phyloP scores from a whole-genome alignment of 306 rosid genomes.

The Trifolium pratense region DNA sequence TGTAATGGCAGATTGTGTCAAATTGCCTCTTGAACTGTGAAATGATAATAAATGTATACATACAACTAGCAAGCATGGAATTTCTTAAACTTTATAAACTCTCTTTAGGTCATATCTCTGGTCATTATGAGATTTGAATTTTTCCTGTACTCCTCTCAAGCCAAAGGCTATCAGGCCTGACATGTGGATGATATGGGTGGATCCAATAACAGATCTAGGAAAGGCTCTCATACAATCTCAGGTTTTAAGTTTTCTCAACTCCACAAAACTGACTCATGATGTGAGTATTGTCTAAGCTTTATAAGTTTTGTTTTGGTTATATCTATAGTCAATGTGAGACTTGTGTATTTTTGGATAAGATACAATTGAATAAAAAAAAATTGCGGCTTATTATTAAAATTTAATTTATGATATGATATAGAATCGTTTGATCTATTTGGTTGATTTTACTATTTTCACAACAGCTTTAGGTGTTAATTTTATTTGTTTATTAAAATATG shows the following conservation, averaged over 20 bases:
- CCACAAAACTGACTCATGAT: background rate
- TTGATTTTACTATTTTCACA: background rate
- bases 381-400: background rate
- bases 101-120: background rate
- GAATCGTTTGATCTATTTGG: background rate
- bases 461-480: background rate
- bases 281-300: background rate
- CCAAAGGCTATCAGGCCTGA: background rate
- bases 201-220: background rate
- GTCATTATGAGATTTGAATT: constrained; percentile 1
- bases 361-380: background rate
- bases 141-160: background rate
- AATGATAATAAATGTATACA: constrained; percentile 21
- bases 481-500: background rate
- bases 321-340: background rate
- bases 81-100: background rate
- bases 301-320: background rate
- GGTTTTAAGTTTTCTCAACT: background rate
- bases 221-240: background rate
- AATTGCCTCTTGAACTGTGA: constrained; percentile 26
- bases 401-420: constrained; percentile 13
- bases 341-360: background rate
- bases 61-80: background rate
- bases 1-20: constrained; percentile 22
- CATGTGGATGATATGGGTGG: background rate